phyloP scores from a whole-genome alignment of 305 asterid genomes.

The Caryopteris hybrid region DNA sequence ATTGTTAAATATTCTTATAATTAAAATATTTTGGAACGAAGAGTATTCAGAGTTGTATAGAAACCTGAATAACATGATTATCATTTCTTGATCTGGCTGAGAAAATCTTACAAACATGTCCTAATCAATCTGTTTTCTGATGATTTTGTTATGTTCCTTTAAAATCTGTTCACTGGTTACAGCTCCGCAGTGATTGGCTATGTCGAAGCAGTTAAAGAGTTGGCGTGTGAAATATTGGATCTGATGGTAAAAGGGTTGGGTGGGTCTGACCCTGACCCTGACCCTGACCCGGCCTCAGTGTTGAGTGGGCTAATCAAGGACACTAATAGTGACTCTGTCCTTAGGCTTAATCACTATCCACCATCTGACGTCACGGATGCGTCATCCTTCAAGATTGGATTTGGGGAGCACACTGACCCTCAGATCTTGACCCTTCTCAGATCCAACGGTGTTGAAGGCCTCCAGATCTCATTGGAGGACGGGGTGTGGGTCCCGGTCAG shows the following conservation, averaged over 20 bases:
- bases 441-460: constrained; percentile 69
- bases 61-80: too few species aligned
- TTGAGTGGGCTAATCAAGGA: constrained; percentile 46
- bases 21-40: too few species aligned
- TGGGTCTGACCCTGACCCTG: constrained; percentile 13
- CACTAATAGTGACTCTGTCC: constrained; percentile 39
- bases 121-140: not conserved
- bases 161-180: not conserved
- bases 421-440: constrained; percentile 68
- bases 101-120: too few species aligned
- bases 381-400: constrained; percentile 41
- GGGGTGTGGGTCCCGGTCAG: constrained; percentile 75
- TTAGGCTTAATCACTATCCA: constrained; percentile 75
- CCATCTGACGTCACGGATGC: constrained; percentile 12
- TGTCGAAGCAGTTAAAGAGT: constrained; percentile 45
- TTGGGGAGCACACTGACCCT: constrained; percentile 93
- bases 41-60: too few species aligned
- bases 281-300: not conserved
- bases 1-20: too few species aligned
- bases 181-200: constrained; percentile 51
- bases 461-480: constrained; percentile 56
- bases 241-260: constrained; percentile 47
- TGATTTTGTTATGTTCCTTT: not conserved
- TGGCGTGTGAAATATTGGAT: constrained; percentile 66
- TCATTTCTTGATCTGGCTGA: too few species aligned